Evolutionary conservation across 2,329 filamentous ascomycete species (phyloP).

Genomic region (Dactylellina drechsleri): DNA sequence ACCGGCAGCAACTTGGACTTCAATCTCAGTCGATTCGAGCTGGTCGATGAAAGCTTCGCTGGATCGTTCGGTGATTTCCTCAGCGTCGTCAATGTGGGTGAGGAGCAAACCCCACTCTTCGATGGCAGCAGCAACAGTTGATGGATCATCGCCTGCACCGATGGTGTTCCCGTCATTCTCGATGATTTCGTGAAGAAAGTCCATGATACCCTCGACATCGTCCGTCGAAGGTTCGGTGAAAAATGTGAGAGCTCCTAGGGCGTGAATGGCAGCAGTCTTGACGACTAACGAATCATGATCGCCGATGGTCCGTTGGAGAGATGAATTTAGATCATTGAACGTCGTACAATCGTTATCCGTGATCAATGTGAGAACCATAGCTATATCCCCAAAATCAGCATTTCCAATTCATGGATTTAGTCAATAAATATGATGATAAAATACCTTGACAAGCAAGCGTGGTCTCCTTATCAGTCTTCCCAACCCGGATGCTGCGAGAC

Average conservation of each 20-base stretch:
- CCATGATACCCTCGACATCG: slow-evolving; percentile 76
- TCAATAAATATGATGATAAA: neutral
- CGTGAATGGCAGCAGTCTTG: slow-evolving; percentile 78
- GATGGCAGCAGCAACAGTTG: slow-evolving; percentile 78
- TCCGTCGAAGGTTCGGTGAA: slow-evolving; percentile 78
- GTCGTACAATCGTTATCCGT: slow-evolving; percentile 73
- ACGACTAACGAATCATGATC: slow-evolving; percentile 73
- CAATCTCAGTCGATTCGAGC: slow-evolving; percentile 76
- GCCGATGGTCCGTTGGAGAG: slow-evolving; percentile 72
- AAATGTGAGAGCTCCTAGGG: slow-evolving; percentile 76
- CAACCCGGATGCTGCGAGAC: slow-evolving; percentile 75
- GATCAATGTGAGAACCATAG: slow-evolving; percentile 75
- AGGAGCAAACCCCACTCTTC: slow-evolving; percentile 83
- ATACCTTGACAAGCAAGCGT: slow-evolving; percentile 73
- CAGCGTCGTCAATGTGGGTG: slow-evolving; percentile 78
- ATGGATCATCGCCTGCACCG: slow-evolving; percentile 75
- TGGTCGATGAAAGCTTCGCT: slow-evolving; percentile 86
- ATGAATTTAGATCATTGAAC: slow-evolving; percentile 70
- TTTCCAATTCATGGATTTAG: neutral
- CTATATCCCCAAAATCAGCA: slow-evolving; percentile 59
- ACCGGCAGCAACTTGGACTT: slow-evolving; percentile 80
- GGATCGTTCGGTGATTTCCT: slow-evolving; percentile 75
- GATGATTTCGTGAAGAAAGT: slow-evolving; percentile 79
- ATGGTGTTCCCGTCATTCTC: slow-evolving; percentile 80
- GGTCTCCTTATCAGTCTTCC: slow-evolving; percentile 75